Evolutionary conservation across 495 filamentous ascomycete genomes (phyloP).

Genomic region (Lentithecium fluviatile): DNA sequence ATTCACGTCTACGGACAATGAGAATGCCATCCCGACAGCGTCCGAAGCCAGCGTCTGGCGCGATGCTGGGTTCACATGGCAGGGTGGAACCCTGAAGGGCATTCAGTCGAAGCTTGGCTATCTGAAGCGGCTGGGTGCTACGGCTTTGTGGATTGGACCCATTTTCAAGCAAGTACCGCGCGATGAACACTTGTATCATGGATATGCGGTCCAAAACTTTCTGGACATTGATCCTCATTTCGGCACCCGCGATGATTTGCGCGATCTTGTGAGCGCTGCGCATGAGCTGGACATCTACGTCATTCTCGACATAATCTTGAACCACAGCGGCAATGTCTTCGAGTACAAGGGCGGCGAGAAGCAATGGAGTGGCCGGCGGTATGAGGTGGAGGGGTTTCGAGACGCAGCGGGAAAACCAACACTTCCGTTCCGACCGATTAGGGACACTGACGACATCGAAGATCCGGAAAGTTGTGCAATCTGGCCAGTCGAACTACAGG

Average conservation of each 20-base stretch:
- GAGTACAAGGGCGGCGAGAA: constrained; percentile 24
- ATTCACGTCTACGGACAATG: constrained; percentile 13
- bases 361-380: constrained; percentile 24
- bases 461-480: constrained; percentile 22
- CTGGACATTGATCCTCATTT: constrained; percentile 33
- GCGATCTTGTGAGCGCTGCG: constrained; percentile 26
- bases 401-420: constrained; percentile 19
- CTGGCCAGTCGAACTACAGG: constrained; percentile 35
- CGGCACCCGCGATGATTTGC: constrained; percentile 32
- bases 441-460: background rate
- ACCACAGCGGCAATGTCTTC: constrained; percentile 36
- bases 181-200: constrained; percentile 30
- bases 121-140: constrained; percentile 32
- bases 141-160: constrained; percentile 35
- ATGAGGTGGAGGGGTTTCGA: constrained; percentile 25
- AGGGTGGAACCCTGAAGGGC: constrained; percentile 30
- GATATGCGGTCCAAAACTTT: constrained; percentile 36
- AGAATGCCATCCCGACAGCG: constrained; percentile 9
- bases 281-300: constrained; percentile 34
- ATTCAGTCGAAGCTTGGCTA: constrained; percentile 35
- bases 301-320: constrained; percentile 37
- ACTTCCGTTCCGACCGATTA: constrained; percentile 15
- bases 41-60: constrained; percentile 16
- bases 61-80: constrained; percentile 18
- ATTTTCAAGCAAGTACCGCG: constrained; percentile 37